Evolutionary conservation across 371 early-diverging fungal genomes (phyloP).

Genomic region (Paraphysoderma sedebokerense): DNA sequence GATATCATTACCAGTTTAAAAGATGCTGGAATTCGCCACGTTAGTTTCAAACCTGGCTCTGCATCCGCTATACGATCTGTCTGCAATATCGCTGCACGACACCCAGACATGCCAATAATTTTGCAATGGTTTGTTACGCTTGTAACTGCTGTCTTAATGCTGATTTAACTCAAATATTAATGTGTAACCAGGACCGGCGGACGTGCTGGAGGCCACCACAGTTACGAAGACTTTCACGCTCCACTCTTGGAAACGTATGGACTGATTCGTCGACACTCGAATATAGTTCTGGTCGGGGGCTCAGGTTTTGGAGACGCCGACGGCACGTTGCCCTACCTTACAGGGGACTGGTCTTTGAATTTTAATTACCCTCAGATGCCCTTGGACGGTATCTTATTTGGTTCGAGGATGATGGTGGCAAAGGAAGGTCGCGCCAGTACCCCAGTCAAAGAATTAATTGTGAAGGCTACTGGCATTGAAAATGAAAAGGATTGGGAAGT

Average conservation of each 20-base stretch:
- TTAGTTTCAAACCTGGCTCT: constrained; percentile 86
- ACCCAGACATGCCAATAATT: constrained; percentile 77
- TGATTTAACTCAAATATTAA: too few relatives aligned
- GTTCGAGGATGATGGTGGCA: constrained; percentile 90
- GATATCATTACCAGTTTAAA: constrained; percentile 61
- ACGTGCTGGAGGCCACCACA: constrained; percentile 93
- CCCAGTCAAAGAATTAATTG: constrained; percentile 80
- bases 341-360: constrained; percentile 77
- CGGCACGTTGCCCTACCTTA: constrained; percentile 83
- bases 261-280: constrained; percentile 64
- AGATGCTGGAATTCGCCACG: constrained; percentile 68
- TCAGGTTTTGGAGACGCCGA: constrained; percentile 83
- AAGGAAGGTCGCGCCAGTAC: constrained; percentile 72
- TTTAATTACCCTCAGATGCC: constrained; percentile 89
- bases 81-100: constrained; percentile 70
- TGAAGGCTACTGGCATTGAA: constrained; percentile 65
- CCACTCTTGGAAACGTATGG: constrained; percentile 88
- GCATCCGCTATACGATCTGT: constrained; percentile 72
- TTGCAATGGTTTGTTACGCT: too few relatives aligned
- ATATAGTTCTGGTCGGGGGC: constrained; percentile 81
- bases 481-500: constrained; percentile 80
- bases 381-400: constrained; percentile 85
- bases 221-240: constrained; percentile 86
- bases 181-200: too few relatives aligned
- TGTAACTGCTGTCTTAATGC: too few relatives aligned